Percentiles rank a stretch among this genome's conserved stretches.
These are phyloP conservation scores for Aegilops longissima DNA, from an alignment of 176 grass and related monocot species.

Conservation along the genomic window DNA sequence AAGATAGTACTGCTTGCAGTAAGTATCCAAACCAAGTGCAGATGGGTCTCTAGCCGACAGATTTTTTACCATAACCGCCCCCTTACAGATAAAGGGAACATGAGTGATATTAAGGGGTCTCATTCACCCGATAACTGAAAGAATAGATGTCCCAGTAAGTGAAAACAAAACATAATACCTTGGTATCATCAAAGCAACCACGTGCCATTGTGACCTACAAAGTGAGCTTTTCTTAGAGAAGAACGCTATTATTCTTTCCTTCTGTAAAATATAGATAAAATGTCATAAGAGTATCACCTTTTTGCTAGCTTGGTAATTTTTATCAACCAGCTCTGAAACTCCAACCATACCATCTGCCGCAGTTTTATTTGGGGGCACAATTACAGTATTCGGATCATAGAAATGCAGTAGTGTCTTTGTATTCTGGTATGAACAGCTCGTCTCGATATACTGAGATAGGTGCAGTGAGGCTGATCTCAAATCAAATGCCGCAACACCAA, in stretches of 20 bases:
- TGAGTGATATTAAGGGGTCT: conserved; percentile 1
- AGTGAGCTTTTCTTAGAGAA: conserved; percentile 21
- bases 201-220: conserved; percentile 79
- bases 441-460: conserved; percentile 95
- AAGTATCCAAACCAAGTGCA: conserved; percentile 84
- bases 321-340: conserved; percentile 72
- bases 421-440: conserved; percentile 92
- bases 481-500: conserved; percentile 89
- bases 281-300: conserved; percentile 54
- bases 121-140: conserved; percentile 20
- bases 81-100: conserved; percentile 47
- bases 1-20: conserved; percentile 94
- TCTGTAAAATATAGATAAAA: conserved; percentile 4
- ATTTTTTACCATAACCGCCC: conserved; percentile 73
- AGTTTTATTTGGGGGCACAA: conserved; percentile 75
- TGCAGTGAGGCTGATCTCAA: conserved; percentile 87
- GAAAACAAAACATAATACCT: conserved; percentile 50
- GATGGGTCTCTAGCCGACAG: conserved; percentile 91
- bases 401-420: conserved; percentile 87
- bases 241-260: neutral
- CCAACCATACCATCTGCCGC: conserved; percentile 87
- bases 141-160: neutral
- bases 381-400: conserved; percentile 84
- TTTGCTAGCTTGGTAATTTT: conserved; percentile 72
- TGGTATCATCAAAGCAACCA: conserved; percentile 92